A percentile compares a stretch with the other conserved stretches of the same genome.
Conservation (phyloP, 1,284 basidiomycete genomes). For the Ceratobasidium sp. region DNA sequence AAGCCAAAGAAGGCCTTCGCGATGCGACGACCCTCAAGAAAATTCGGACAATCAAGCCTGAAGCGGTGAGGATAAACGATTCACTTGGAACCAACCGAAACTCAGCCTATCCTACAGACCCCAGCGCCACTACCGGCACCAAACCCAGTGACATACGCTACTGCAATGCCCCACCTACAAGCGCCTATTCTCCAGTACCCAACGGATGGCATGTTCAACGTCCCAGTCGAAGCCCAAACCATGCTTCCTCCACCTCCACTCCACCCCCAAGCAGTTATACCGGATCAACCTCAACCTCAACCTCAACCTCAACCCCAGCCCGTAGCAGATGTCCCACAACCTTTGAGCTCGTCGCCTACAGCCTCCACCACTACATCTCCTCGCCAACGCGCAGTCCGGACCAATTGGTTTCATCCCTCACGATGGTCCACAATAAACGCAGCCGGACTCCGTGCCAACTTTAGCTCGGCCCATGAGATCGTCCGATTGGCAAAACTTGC, state of each 20-base stretch:
- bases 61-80: neutral
- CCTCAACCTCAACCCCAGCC: neutral
- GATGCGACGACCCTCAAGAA: slow-evolving; percentile 27
- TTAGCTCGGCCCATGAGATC: slow-evolving; percentile 38
- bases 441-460: slow-evolving; percentile 35
- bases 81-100: neutral
- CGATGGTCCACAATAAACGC: slow-evolving; percentile 39
- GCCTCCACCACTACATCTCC: slow-evolving; percentile 4
- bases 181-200: slow-evolving; percentile 5
- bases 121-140: neutral
- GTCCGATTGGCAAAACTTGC: slow-evolving; percentile 36
- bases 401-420: slow-evolving; percentile 39
- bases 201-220: slow-evolving; percentile 22
- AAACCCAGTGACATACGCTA: neutral
- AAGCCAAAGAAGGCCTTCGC: slow-evolving; percentile 31
- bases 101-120: neutral
- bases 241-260: slow-evolving; percentile 34
- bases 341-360: too few relatives aligned
- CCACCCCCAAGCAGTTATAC: neutral
- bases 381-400: slow-evolving; percentile 37
- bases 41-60: slow-evolving; percentile 9
- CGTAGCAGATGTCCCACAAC: too few relatives aligned
- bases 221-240: slow-evolving; percentile 27
- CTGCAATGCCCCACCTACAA: neutral
- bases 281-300: neutral